Percentiles rank a stretch among this genome's conserved stretches.
These are phyloP conservation scores for Clarireedia paspali DNA, from an alignment of 2,329 filamentous ascomycete genomes.

Conservation along the genomic window DNA sequence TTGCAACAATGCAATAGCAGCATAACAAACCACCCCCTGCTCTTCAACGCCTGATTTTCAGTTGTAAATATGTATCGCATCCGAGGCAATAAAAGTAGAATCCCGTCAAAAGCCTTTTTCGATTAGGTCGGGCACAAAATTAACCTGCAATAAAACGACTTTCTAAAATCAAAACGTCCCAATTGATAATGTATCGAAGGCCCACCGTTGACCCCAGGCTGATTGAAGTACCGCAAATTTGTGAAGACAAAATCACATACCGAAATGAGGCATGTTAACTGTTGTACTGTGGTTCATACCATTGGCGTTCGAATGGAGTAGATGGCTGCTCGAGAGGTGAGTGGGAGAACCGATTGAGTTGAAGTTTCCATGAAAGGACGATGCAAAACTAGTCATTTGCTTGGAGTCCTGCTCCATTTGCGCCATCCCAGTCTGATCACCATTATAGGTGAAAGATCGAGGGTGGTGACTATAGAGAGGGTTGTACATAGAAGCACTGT, in stretches of 20 bases:
- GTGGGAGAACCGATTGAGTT: conserved; percentile 11
- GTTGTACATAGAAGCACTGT: conserved; percentile 18
- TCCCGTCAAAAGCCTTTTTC: neutral
- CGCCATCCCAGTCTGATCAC: conserved; percentile 2
- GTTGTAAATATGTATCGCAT: neutral
- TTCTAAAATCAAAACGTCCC: conserved; percentile 1
- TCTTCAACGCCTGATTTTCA: conserved; percentile 3
- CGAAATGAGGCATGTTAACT: conserved; percentile 12
- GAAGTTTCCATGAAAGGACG: conserved; percentile 15
- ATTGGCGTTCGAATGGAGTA: conserved; percentile 6
- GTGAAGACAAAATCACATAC: conserved; percentile 11
- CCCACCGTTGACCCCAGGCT: neutral
- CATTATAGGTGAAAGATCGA: conserved; percentile 15
- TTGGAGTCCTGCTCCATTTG: neutral
- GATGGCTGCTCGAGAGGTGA: neutral
- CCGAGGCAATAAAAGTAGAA: conserved; percentile 3
- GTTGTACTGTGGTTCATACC: neutral
- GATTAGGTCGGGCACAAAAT: neutral
- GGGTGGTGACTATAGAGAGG: conserved; percentile 25
- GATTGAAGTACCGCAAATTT: neutral
- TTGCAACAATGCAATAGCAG: conserved; percentile 11
- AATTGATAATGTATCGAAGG: neutral
- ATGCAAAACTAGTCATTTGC: conserved; percentile 3
- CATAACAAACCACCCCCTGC: neutral
- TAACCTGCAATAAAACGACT: conserved; percentile 3